Conservation (phyloP, 805 yeast species). For the Sugiyamaella floridensis region DNA sequence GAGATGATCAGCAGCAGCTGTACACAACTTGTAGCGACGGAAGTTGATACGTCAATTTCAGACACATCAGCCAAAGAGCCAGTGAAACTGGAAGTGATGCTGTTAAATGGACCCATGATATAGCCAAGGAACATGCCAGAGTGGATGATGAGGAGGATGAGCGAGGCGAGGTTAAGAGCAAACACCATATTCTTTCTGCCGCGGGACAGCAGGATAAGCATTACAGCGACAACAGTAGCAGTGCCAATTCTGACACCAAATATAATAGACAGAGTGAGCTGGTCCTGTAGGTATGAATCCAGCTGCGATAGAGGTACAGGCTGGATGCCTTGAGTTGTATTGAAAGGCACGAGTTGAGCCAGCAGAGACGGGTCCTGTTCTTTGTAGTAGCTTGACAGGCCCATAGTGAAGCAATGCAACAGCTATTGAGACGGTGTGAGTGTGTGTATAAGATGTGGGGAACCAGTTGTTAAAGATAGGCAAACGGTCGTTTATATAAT, state of each 20-base stretch:
- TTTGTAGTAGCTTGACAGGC: conserved; percentile 2
- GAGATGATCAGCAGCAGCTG: conserved; percentile 52
- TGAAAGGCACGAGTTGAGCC: conserved; percentile 9
- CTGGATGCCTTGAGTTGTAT: conserved; percentile 11
- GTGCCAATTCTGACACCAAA: conserved; percentile 58
- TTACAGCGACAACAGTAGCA: conserved; percentile 35
- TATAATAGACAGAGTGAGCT: conserved; percentile 32
- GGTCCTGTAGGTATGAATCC: conserved; percentile 1
- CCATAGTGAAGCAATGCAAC: background rate
- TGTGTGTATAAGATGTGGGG: no score
- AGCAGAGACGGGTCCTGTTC: conserved; percentile 7
- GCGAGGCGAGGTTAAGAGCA: conserved; percentile 57
- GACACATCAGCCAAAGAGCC: conserved; percentile 38
- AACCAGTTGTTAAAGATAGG: no score
- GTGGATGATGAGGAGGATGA: conserved; percentile 51
- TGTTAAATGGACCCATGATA: conserved; percentile 45
- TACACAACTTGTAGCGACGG: conserved; percentile 57
- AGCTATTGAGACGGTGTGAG: no score
- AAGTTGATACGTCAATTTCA: conserved; percentile 36
- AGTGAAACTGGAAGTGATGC: conserved; percentile 44
- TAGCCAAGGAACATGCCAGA: conserved; percentile 54
- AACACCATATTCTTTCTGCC: conserved; percentile 63
- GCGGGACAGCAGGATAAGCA: conserved; percentile 42
- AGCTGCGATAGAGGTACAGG: conserved; percentile 7
- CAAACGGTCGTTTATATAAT: no score